phyloP scores from a whole-genome alignment of 805 yeast species.

The Yarrowia sp. region DNA sequence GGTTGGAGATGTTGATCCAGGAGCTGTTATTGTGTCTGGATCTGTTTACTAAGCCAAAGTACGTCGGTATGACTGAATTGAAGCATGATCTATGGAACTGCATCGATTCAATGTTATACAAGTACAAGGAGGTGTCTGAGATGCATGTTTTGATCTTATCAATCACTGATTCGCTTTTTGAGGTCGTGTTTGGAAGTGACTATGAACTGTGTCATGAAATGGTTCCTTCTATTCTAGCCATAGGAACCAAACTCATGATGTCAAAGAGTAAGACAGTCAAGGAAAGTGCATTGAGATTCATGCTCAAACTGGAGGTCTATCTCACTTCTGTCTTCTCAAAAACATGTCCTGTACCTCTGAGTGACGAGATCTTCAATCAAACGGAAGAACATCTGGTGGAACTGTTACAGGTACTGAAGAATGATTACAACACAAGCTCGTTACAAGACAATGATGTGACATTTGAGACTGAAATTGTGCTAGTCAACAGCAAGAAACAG shows the following conservation, averaged over 20 bases:
- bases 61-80: slow-evolving; percentile 7
- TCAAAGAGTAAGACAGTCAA: background rate
- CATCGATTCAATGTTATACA: slow-evolving; percentile 16
- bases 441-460: slow-evolving; percentile 15
- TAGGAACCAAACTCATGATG: background rate
- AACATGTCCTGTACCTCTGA: slow-evolving; percentile 11
- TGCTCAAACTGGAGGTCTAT: slow-evolving; percentile 3
- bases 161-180: background rate
- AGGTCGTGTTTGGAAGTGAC: slow-evolving; percentile 1
- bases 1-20: slow-evolving; percentile 10
- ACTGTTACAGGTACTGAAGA: background rate
- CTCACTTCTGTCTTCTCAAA: background rate
- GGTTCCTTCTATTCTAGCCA: slow-evolving; percentile 1
- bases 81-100: slow-evolving; percentile 23
- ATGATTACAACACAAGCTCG: slow-evolving; percentile 4
- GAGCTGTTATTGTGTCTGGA: slow-evolving; percentile 23
- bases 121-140: slow-evolving; percentile 15
- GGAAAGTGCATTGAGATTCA: background rate
- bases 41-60: background rate
- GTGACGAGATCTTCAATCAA: background rate
- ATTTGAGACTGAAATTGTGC: slow-evolving; percentile 8
- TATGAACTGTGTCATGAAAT: slow-evolving; percentile 29
- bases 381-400: background rate
- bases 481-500: background rate
- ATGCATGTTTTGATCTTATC: slow-evolving; percentile 2